Evolutionary conservation across 2,329 filamentous ascomycete species (phyloP).

Genomic region (Spiromastix sp.): DNA sequence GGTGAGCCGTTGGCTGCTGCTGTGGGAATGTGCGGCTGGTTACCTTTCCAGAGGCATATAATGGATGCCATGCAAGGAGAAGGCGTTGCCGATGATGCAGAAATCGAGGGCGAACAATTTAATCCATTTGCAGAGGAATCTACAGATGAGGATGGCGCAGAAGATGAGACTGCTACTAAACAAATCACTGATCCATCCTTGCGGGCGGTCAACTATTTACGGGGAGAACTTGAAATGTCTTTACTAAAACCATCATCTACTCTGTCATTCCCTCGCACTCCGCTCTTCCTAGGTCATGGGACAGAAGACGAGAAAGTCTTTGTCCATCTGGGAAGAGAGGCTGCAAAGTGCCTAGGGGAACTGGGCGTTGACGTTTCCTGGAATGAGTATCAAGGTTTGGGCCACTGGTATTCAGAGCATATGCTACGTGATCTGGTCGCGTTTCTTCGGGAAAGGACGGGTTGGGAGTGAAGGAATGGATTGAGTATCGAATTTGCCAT

Average conservation of each 20-base stretch:
- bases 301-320: constrained; percentile 34
- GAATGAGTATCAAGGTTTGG: constrained; percentile 31
- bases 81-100: neutral
- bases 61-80: constrained; percentile 11
- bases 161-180: neutral
- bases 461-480: too few species aligned
- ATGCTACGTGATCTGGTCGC: constrained; percentile 31
- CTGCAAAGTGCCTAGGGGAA: constrained; percentile 23
- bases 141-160: constrained; percentile 3
- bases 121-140: constrained; percentile 10
- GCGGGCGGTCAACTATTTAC: constrained; percentile 4
- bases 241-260: neutral
- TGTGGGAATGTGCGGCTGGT: constrained; percentile 38
- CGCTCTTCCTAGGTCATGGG: constrained; percentile 40
- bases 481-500: too few species aligned
- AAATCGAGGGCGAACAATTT: constrained; percentile 3
- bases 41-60: constrained; percentile 32
- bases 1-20: constrained; percentile 27
- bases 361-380: constrained; percentile 28
- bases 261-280: constrained; percentile 17
- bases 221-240: constrained; percentile 4
- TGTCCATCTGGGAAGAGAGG: constrained; percentile 24
- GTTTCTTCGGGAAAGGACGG: constrained; percentile 18
- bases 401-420: constrained; percentile 36
- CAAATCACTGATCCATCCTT: constrained; percentile 5